Percentiles rank a stretch among this genome's conserved stretches.
Evolutionary conservation across 2,329 filamentous ascomycete species (phyloP).

Genomic region (Cytospora piceicola): DNA sequence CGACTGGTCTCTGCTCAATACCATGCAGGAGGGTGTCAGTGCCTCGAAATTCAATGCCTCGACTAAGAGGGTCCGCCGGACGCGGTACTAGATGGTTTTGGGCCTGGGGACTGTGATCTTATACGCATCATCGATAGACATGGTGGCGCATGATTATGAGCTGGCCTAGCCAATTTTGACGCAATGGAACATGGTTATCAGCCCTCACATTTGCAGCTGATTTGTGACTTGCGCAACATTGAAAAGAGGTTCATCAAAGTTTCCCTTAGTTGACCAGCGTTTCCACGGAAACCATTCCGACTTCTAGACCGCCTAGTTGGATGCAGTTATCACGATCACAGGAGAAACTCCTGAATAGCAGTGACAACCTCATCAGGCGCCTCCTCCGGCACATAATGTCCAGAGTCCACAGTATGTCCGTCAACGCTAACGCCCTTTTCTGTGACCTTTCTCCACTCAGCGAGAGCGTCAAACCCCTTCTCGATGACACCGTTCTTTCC

Average conservation of each 20-base stretch:
- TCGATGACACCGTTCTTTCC: slow-evolving; percentile 53
- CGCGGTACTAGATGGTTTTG: slow-evolving; percentile 11
- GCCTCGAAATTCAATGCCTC: slow-evolving; percentile 5
- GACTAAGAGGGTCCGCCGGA: slow-evolving; percentile 16
- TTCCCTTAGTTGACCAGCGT: too few species aligned
- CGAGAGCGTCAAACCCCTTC: slow-evolving; percentile 51
- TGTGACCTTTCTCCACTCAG: slow-evolving; percentile 55
- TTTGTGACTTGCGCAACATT: too few species aligned
- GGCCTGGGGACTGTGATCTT: too few species aligned
- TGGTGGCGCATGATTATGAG: neutral
- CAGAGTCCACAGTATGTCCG: slow-evolving; percentile 49
- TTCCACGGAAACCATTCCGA: neutral
- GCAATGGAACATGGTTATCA: neutral
- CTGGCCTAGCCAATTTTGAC: neutral
- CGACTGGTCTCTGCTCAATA: slow-evolving; percentile 48
- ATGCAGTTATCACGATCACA: neutral
- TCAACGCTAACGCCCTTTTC: slow-evolving; percentile 41
- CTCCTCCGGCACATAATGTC: slow-evolving; percentile 58
- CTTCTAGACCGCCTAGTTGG: neutral
- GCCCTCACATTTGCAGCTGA: neutral
- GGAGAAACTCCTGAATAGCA: slow-evolving; percentile 45
- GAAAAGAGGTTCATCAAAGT: too few species aligned
- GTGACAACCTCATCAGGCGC: slow-evolving; percentile 50
- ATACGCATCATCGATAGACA: slow-evolving; percentile 1
- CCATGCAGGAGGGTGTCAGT: slow-evolving; percentile 43